phyloP scores from a whole-genome alignment of 306 rosid species.

The Prunus campanulata region DNA sequence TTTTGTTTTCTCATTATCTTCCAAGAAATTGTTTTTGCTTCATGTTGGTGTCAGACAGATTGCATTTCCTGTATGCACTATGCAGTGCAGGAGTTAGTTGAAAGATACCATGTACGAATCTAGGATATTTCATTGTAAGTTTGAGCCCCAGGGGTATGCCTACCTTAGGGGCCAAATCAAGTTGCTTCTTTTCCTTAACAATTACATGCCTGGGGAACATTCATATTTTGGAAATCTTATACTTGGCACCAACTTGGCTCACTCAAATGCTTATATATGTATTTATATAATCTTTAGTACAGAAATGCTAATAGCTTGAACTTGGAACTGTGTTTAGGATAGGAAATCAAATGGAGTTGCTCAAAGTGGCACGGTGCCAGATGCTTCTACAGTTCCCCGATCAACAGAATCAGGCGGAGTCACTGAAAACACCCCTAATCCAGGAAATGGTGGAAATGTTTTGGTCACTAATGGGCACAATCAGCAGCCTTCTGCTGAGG shows the following conservation, averaged over 20 bases:
- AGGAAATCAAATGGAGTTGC: constrained; percentile 40
- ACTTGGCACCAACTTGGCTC: not conserved
- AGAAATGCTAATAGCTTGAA: constrained; percentile 9
- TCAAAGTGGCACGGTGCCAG: constrained; percentile 33
- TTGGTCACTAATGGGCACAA: constrained; percentile 40
- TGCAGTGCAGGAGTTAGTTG: not conserved
- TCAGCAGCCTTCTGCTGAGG: constrained; percentile 47
- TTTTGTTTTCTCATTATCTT: not conserved
- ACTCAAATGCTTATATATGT: not conserved
- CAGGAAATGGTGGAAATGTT: constrained; percentile 42
- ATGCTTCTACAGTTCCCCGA: constrained; percentile 42
- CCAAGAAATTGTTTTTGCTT: not conserved
- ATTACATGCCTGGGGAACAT: not conserved
- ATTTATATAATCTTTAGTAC: not conserved
- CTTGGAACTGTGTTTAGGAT: constrained; percentile 49
- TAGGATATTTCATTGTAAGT: not conserved
- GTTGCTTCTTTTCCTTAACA: not conserved
- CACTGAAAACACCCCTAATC: constrained; percentile 33
- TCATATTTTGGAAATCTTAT: not conserved
- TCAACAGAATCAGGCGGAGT: constrained; percentile 39
- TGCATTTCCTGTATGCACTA: not conserved
- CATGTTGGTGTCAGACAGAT: not conserved
- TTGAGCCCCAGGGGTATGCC: not conserved
- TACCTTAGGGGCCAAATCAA: not conserved
- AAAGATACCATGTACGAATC: not conserved